Evolutionary conservation across 2,329 filamentous ascomycete genomes (phyloP).

Genomic region (Aspergillus carbonarius): DNA sequence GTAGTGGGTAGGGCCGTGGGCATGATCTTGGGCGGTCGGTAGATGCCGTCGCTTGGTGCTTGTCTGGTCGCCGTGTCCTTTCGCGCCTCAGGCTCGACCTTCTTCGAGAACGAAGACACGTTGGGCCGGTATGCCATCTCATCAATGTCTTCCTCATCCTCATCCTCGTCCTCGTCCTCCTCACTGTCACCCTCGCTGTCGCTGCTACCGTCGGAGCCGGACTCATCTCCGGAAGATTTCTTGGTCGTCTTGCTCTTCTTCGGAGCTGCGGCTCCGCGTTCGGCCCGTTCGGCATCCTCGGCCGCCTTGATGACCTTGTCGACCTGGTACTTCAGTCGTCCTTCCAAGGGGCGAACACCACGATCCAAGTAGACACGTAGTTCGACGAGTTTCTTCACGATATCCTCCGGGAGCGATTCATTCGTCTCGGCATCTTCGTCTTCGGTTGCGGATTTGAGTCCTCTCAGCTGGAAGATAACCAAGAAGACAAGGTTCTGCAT

Average conservation of each 20-base stretch:
- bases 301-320: conserved; percentile 90
- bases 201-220: conserved; percentile 25
- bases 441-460: conserved; percentile 42
- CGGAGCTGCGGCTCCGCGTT: conserved; percentile 25
- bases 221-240: conserved; percentile 30
- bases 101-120: conserved; percentile 46
- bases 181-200: conserved; percentile 30
- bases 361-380: conserved; percentile 90
- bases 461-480: conserved; percentile 74
- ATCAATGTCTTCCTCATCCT: conserved; percentile 51
- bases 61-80: conserved; percentile 27
- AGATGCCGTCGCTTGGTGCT: conserved; percentile 64
- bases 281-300: conserved; percentile 50
- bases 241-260: conserved; percentile 30
- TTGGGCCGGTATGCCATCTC: conserved; percentile 65
- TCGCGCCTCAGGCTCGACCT: conserved; percentile 39
- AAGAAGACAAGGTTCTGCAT: conserved; percentile 91
- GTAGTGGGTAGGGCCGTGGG: conserved; percentile 76
- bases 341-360: conserved; percentile 85
- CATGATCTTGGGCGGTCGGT: conserved; percentile 84
- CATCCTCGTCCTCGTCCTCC: conserved; percentile 36
- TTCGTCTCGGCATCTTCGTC: conserved; percentile 31
- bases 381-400: conserved; percentile 85
- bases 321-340: conserved; percentile 89
- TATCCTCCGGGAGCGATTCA: conserved; percentile 59